Base-by-base conservation (phyloP, 1,139 yeast genomes). In the Yamadazyma sp. region DNA sequence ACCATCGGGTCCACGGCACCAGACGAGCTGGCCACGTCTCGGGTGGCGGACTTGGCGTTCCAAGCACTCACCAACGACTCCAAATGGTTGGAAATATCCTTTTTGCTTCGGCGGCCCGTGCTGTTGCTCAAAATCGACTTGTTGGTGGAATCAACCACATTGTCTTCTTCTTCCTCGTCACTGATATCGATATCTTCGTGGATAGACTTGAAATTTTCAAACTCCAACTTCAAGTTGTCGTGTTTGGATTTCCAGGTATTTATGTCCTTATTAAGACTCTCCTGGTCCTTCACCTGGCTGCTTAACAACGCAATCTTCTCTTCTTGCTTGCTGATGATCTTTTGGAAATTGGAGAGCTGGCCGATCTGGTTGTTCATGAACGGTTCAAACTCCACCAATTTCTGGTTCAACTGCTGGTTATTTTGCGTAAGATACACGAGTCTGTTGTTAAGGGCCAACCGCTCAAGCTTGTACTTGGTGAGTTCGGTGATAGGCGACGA, bases 351-450 rank as follows among this genome's bases (percentile, higher is more conserved):
- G 7, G 73, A 64, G 32, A 82, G 62, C 41, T 79, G 78, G 3
- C 76, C 62, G 41, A 82, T 64, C 48, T 80, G 82, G 33, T 75
- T 67, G 40, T 75, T 67, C 65, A 82, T 72, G 37, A 80, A 64
- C 3, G 80, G 74, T 50, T 80, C 81, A 43, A 79, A 70, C 30
- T 72, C 71, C 1, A 46, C 54, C 15, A 76, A 45, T 46, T 73
- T 73, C 11, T 64, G 62, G 27, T 58, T 62, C 43, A 80, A 56
- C 5, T 50, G 48, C 2, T 57, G 41, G 44, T 78, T 78, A 43
- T 81, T 81, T 37, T 71, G 63, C 35, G 67, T 70, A 38, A 78
- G 56, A 41, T 76, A 63, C 18, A 71, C 63, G 43, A 71, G 55
- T 41, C 67, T 73, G 43, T 77, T 70, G 44, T 65, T 67, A 48